phyloP scores from a whole-genome alignment of 2,329 filamentous ascomycete species.

The Stromatinia cepivora region DNA sequence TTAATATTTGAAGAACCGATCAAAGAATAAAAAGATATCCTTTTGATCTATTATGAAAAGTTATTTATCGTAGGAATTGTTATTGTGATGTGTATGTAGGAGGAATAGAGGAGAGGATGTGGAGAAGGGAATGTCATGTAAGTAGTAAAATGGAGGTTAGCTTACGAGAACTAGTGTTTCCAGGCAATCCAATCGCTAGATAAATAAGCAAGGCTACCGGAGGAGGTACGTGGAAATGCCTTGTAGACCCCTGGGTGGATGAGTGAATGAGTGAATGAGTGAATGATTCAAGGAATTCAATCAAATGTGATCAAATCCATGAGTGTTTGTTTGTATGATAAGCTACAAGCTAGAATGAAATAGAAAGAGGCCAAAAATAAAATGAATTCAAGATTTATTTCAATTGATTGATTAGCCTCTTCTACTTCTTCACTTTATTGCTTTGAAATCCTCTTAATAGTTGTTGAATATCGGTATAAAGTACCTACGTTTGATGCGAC shows the following conservation, averaged over 20 bases:
- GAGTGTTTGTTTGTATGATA: too few relatives aligned
- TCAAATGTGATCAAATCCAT: not conserved
- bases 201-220: slow-evolving; percentile 10
- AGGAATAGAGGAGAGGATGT: not conserved
- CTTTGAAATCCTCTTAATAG: too few relatives aligned
- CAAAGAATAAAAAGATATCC: not conserved
- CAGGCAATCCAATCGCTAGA: not conserved
- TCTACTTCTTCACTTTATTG: too few relatives aligned
- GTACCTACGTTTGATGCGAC: too few relatives aligned
- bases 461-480: too few relatives aligned
- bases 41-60: slow-evolving; percentile 3
- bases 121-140: not conserved
- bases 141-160: not conserved
- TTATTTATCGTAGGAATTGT: not conserved
- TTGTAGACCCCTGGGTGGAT: not conserved
- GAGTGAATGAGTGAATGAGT: not conserved
- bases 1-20: slow-evolving; percentile 4
- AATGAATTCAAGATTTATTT: too few relatives aligned
- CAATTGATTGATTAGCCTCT: too few relatives aligned
- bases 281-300: not conserved
- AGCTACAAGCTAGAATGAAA: too few relatives aligned
- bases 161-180: not conserved
- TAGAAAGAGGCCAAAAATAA: too few relatives aligned
- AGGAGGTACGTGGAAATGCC: slow-evolving; percentile 11
- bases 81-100: not conserved